Evolutionary conservation across 805 yeast species (phyloP).

Genomic region (Zygosaccharomyces siamensis): DNA sequence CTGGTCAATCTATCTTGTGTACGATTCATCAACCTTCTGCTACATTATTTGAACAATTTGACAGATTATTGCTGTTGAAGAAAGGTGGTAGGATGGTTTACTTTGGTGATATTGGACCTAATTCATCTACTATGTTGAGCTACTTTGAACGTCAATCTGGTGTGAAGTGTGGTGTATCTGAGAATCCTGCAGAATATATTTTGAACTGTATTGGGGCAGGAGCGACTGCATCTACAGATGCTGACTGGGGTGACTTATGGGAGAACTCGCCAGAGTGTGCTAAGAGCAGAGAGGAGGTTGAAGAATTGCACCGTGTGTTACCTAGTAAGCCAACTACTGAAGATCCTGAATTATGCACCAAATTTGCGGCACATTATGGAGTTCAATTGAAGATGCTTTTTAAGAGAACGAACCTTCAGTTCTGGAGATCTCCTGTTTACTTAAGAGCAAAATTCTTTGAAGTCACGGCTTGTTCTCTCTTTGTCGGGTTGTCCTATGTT

Average conservation of each 20-base stretch:
- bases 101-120: constrained; percentile 73
- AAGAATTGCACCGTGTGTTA: constrained; percentile 46
- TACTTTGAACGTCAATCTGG: constrained; percentile 75
- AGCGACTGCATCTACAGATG: constrained; percentile 56
- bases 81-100: constrained; percentile 78
- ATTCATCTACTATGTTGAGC: constrained; percentile 50
- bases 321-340: constrained; percentile 31
- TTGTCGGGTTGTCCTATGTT: constrained; percentile 67
- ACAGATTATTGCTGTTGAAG: constrained; percentile 59
- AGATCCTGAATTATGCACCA: constrained; percentile 37
- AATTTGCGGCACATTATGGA: constrained; percentile 43
- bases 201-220: constrained; percentile 75
- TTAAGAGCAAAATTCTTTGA: constrained; percentile 54
- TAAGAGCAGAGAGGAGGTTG: constrained; percentile 50
- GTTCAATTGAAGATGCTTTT: constrained; percentile 44
- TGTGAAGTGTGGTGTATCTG: constrained; percentile 52
- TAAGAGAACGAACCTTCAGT: constrained; percentile 51
- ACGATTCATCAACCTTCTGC: constrained; percentile 80
- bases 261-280: constrained; percentile 44
- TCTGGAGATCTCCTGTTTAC: constrained; percentile 61
- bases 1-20: constrained; percentile 72
- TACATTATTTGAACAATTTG: constrained; percentile 60
- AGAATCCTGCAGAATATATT: constrained; percentile 75
- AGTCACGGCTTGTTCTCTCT: constrained; percentile 49
- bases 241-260: constrained; percentile 68